These are phyloP conservation scores for Aspergillus hancockii DNA, from an alignment of 495 filamentous ascomycete species.

Conservation along the genomic window DNA sequence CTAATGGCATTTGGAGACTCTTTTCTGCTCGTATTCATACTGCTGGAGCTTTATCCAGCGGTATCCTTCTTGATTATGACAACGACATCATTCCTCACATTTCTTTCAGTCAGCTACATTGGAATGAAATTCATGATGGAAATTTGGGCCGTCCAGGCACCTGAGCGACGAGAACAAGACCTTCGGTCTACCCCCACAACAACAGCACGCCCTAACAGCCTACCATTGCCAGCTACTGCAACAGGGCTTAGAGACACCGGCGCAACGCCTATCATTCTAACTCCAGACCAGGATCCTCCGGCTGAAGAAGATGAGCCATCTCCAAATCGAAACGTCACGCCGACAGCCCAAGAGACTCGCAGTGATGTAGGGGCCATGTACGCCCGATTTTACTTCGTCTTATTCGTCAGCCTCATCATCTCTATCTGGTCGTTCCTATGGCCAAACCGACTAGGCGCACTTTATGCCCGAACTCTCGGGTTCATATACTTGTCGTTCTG, in stretches of 20 bases:
- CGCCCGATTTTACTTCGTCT: constrained; percentile 71
- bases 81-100: constrained; percentile 68
- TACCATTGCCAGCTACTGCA: constrained; percentile 67
- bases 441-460: constrained; percentile 64
- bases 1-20: constrained; percentile 89
- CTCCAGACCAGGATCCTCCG: constrained; percentile 78
- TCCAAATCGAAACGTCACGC: constrained; percentile 28
- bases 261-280: constrained; percentile 71
- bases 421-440: constrained; percentile 75
- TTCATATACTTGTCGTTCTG: constrained; percentile 86
- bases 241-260: constrained; percentile 43
- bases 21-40: constrained; percentile 63
- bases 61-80: constrained; percentile 70
- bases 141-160: constrained; percentile 84
- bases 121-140: constrained; percentile 85
- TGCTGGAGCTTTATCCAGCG: constrained; percentile 61
- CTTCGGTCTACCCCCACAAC: constrained; percentile 31
- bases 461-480: constrained; percentile 68
- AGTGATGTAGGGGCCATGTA: constrained; percentile 74
- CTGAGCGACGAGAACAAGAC: constrained; percentile 66
- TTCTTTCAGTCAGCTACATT: constrained; percentile 70
- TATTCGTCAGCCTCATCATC: constrained; percentile 70
- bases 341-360: constrained; percentile 41
- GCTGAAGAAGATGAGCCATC: constrained; percentile 35
- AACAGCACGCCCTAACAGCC: constrained; percentile 38